Evolutionary conservation across 371 early-diverging fungal species (phyloP).

Genomic region (Paraphysoderma sedebokerense): DNA sequence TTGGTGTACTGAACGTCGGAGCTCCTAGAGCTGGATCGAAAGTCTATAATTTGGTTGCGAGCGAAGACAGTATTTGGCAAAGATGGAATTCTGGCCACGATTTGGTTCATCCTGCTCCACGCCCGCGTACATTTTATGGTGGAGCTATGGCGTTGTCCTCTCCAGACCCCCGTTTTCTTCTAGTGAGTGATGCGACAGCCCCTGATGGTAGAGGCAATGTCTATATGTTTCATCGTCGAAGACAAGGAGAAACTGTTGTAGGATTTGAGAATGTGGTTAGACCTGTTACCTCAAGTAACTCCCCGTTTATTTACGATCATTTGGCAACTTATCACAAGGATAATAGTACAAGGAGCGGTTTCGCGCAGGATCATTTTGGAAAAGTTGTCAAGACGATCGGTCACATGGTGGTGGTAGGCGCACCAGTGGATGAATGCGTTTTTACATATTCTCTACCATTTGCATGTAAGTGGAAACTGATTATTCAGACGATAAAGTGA

Average conservation of each 20-base stretch:
- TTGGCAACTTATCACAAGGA: no score
- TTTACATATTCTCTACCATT: background rate
- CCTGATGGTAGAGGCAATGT: background rate
- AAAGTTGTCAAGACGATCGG: background rate
- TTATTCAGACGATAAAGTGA: background rate
- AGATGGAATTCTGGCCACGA: background rate
- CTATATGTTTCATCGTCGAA: background rate
- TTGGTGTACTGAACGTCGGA: background rate
- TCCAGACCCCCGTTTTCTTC: background rate
- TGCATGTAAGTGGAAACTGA: background rate
- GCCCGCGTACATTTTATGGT: background rate
- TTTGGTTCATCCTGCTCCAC: background rate
- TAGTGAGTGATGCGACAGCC: background rate
- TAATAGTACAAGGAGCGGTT: no score
- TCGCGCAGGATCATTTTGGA: background rate
- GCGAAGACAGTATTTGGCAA: background rate
- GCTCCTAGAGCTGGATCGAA: background rate
- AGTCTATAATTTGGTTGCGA: background rate
- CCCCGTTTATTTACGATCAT: no score
- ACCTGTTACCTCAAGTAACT: no score
- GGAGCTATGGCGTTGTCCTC: background rate
- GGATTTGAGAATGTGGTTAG: background rate
- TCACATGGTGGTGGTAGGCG: background rate
- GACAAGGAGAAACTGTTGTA: background rate
- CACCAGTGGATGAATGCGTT: slow-evolving; percentile 1